Evolutionary conservation across 2,329 filamentous ascomycete species (phyloP), one percentile per base, ranked within the genome.

Genomic region (Laburnicola sp.): DNA sequence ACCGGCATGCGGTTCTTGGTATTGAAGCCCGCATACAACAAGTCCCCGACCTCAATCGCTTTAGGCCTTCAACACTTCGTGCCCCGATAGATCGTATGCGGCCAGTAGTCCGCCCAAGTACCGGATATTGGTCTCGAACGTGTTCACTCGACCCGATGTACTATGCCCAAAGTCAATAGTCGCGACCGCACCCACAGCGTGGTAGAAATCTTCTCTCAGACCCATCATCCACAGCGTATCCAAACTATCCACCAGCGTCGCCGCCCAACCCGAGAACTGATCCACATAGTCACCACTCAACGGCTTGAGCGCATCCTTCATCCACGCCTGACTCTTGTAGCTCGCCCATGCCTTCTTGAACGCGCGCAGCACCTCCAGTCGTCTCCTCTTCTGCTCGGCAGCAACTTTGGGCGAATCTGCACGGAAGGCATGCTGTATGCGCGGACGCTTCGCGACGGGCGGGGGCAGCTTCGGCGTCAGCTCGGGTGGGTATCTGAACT

Each of bases 1-100:
- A 90, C 75, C 2, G 92, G 92, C 90, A 97, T 95, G 56, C 90
- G 84, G 71, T 97, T 97, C 1, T 91, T 90, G 0, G 93, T 97
- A 73, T 95, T 91, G 65, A 95, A 95, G 3, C 87, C 82, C 39
- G 86, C 84, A 76, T 92, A 91, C 31, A 95, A 75, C 43, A 95
- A 78, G 63, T 92, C 87, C 26, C 84, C 90, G 22, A 94, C 81
- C 73, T 92, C 87, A 27, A 87, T 78, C 1, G 90, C 88, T 73
- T 94, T 94, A 46, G 85, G 85, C 80, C 34, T 93, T 80, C 21
- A 95, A 78, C 28, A 87, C 78, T 11, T 79, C 74, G 65, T 95
- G 87, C 54, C 83, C 88, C 46, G 88, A 91, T 48, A 97, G 79
- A 74, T 97, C 92, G 69, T 94, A 96, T 8, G 92, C 92, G 32